Percentiles rank a stretch among this genome's conserved stretches.
Evolutionary conservation across 2,329 filamentous ascomycete genomes (phyloP).

Genomic region (Alternaria ethzedia): DNA sequence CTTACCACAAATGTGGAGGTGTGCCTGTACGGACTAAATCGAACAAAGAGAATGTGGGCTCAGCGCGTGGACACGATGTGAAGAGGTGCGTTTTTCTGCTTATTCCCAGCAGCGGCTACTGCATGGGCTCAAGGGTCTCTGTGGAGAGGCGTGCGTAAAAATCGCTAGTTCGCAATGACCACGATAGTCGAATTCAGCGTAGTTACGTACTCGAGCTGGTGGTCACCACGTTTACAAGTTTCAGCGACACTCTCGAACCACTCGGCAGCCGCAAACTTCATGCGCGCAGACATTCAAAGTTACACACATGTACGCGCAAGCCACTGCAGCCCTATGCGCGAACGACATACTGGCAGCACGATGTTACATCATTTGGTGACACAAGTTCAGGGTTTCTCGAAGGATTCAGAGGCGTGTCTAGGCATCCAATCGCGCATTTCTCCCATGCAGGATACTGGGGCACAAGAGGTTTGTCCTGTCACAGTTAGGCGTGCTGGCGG

Average conservation of each 20-base stretch:
- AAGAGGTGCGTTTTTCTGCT: conserved; percentile 2
- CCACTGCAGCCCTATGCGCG: conserved; percentile 15
- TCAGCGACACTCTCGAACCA: neutral
- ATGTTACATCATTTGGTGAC: conserved; percentile 8
- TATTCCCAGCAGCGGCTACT: conserved; percentile 8
- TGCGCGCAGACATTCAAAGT: neutral
- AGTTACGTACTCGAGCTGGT: conserved; percentile 2
- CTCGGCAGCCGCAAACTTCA: neutral
- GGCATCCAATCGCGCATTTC: conserved; percentile 8
- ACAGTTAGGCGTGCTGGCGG: neutral
- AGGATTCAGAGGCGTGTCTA: neutral
- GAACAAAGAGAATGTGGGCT: conserved; percentile 3
- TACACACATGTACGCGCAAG: neutral
- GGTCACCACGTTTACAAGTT: conserved; percentile 2
- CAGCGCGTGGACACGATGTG: neutral
- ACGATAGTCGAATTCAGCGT: conserved; percentile 9
- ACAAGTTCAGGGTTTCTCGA: neutral
- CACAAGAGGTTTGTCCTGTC: neutral
- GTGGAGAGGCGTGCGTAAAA: conserved; percentile 9
- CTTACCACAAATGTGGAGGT: conserved; percentile 4
- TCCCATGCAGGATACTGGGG: neutral
- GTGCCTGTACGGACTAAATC: conserved; percentile 20
- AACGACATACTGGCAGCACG: neutral
- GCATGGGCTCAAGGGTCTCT: conserved; percentile 8
- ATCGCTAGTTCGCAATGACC: conserved; percentile 16